Evolutionary conservation across 139 green algal species (phyloP).

Genomic region (Ettlia oleoabundans): DNA sequence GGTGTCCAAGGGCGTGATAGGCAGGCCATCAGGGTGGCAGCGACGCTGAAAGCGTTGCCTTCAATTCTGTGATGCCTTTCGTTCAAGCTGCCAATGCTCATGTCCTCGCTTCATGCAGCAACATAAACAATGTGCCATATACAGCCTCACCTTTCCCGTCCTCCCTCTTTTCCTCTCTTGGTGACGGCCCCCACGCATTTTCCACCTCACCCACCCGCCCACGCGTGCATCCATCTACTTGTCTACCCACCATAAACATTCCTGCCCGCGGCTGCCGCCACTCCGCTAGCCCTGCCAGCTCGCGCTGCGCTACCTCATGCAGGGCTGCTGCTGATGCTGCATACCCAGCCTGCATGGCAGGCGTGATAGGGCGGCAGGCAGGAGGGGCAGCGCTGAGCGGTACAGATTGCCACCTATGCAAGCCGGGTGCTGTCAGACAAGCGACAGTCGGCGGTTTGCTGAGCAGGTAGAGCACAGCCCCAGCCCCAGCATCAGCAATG

Average conservation of each 20-base stretch:
- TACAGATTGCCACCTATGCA: too few relatives aligned
- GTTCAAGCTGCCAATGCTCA: not conserved
- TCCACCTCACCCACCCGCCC: not conserved
- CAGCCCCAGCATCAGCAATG: too few relatives aligned
- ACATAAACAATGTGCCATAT: not conserved
- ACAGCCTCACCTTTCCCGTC: too few relatives aligned
- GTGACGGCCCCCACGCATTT: too few relatives aligned
- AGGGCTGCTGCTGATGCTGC: constrained; percentile 13
- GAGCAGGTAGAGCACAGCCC: too few relatives aligned
- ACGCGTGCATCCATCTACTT: not conserved
- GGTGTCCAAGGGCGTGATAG: too few relatives aligned
- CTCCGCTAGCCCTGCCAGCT: constrained; percentile 2
- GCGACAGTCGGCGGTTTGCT: too few relatives aligned
- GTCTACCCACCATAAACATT: constrained; percentile 31
- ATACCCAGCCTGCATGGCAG: constrained; percentile 48
- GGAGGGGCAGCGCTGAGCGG: not conserved
- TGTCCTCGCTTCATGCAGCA: not conserved
- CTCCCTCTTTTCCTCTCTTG: too few relatives aligned
- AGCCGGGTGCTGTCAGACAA: too few relatives aligned
- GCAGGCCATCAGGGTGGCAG: too few relatives aligned
- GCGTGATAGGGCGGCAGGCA: not conserved
- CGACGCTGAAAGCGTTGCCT: too few relatives aligned
- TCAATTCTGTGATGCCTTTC: too few relatives aligned
- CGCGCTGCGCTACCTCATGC: constrained; percentile 11
- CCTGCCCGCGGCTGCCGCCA: constrained; percentile 10